Evolutionary conservation across 2,329 filamentous ascomycete genomes (phyloP).

Genomic region (Orbilia javanica): DNA sequence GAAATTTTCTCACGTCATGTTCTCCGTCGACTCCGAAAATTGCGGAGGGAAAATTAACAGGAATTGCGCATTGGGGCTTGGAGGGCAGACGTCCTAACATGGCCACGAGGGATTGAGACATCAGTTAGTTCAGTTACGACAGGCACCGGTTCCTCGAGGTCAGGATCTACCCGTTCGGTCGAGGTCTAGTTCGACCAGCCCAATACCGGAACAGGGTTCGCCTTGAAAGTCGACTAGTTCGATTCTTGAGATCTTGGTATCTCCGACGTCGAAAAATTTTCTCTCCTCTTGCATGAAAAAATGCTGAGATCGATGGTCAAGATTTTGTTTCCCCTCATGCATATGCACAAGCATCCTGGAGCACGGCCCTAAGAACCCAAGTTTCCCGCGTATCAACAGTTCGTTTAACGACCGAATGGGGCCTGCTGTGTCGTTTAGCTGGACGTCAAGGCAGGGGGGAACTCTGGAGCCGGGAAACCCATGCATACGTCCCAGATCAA

Average conservation of each 20-base stretch:
- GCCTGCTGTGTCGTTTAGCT: constrained; percentile 26
- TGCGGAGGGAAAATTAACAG: constrained; percentile 26
- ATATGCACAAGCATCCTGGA: constrained; percentile 23
- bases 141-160: constrained; percentile 7
- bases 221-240: background rate
- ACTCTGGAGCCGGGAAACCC: constrained; percentile 42
- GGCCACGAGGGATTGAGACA: constrained; percentile 55
- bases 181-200: background rate
- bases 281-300: background rate
- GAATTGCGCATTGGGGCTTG: constrained; percentile 32
- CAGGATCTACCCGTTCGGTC: background rate
- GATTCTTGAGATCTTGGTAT: too few relatives aligned
- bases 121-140: constrained; percentile 33
- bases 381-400: constrained; percentile 29
- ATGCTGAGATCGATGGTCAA: background rate
- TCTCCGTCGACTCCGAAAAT: constrained; percentile 10
- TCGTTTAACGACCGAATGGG: constrained; percentile 18
- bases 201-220: background rate
- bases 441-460: constrained; percentile 26
- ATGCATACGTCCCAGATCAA: constrained; percentile 42
- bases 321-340: constrained; percentile 19
- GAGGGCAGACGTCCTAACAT: background rate
- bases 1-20: background rate
- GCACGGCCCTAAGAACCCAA: constrained; percentile 18
- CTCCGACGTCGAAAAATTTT: background rate